Evolutionary conservation across 805 yeast genomes (phyloP), one percentile per base, ranked within the genome.

Genomic region (Saccharomycopsis sp.): DNA sequence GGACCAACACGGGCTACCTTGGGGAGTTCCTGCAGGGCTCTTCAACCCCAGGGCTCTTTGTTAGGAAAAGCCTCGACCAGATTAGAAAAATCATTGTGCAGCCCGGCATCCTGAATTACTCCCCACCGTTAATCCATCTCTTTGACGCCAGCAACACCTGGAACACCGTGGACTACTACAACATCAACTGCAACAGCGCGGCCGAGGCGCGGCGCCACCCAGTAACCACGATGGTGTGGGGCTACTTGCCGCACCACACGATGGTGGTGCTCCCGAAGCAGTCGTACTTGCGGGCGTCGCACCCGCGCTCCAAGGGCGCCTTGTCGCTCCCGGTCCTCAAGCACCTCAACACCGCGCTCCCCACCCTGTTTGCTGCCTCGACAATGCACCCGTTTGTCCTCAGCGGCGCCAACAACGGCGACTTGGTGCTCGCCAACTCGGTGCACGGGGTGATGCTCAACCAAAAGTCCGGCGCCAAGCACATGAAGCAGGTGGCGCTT

Each of bases 1-100:
- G 88, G 0, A 67, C 73, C 4, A 55, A 64, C 2, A 69, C 72
- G 39, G 92, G 92, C 0, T 61, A 61, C 22, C 57, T 81, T 7
- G 77, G 75, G 0, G 86, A 79, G 51, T 77, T 67, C 43, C 29
- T 50, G 2, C 57, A 57, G 5, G 44, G 49, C 0, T 42, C 38
- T 2, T 38, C 27, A 12, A 8, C 12, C 23, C 75, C 75, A 1
- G 60, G 67, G 1, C 65, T 47, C 43, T 54, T 63, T 19, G 51
- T 54, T 20, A 67, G 64, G 17, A 42, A 68, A 3, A 69, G 64
- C 39, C 56, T 59, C 3, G 60, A 66, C 0, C 60, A 60, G 39
- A 57, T 71, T 5, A 20, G 23, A 5, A 31, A 20, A 5, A 48
- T 60, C 7, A 53, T 65, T 0, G 45, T 69, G 5, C 43, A 55